Evolutionary conservation across 2,329 filamentous ascomycete genomes (phyloP).

Genomic region (Paraphoma chrysanthemicola): DNA sequence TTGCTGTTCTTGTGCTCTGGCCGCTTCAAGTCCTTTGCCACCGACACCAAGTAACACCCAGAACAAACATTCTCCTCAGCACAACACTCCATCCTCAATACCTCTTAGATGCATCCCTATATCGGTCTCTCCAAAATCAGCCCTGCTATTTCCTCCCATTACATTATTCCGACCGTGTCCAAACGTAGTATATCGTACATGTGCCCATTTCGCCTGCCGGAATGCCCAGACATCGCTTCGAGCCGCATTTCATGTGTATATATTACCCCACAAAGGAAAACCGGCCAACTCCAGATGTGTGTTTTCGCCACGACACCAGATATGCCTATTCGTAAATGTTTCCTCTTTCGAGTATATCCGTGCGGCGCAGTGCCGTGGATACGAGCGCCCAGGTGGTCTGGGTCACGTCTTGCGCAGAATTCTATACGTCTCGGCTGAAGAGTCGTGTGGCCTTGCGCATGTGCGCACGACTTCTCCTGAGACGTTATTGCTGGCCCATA

Average conservation of each 20-base stretch:
- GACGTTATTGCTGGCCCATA: constrained; percentile 22
- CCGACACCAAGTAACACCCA: too few relatives aligned
- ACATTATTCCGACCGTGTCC: background rate
- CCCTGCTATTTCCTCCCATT: background rate
- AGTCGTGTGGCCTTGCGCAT: too few relatives aligned
- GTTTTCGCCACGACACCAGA: constrained; percentile 9
- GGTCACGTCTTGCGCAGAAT: background rate
- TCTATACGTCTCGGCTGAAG: background rate
- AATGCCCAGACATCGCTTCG: background rate
- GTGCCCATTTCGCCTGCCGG: background rate
- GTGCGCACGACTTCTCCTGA: too few relatives aligned
- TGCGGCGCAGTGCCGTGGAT: background rate
- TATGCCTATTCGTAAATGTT: background rate
- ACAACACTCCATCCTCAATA: too few relatives aligned
- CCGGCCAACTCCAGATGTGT: constrained; percentile 1
- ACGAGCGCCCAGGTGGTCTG: background rate
- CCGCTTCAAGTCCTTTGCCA: too few relatives aligned
- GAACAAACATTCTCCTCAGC: too few relatives aligned
- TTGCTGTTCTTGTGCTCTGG: too few relatives aligned
- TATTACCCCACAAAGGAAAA: constrained; percentile 7
- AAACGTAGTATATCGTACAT: constrained; percentile 2
- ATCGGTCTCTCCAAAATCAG: too few relatives aligned
- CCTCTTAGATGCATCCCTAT: too few relatives aligned
- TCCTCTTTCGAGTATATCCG: constrained; percentile 4
- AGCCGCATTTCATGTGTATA: constrained; percentile 8